These are phyloP conservation scores for Yarrowia porcina DNA, from an alignment of 805 yeast species.

Conservation along the genomic window DNA sequence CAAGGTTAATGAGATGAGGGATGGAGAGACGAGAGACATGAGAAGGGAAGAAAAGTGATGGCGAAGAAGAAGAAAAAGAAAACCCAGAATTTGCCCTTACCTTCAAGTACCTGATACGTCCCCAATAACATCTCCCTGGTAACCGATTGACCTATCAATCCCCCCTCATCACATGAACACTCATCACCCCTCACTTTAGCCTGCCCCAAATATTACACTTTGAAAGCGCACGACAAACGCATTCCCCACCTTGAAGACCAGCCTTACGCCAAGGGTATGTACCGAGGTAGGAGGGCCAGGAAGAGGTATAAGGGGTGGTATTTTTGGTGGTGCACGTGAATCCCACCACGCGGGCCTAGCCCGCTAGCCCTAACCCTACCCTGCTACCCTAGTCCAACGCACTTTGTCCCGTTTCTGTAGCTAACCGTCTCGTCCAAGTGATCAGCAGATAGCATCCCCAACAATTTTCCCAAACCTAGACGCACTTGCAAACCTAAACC, in stretches of 20 bases:
- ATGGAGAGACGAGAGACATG: no score
- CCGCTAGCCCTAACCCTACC: background rate
- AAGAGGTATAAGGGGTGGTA: no score
- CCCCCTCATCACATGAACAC: background rate
- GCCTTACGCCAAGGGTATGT: conserved; percentile 11
- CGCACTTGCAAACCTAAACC: background rate
- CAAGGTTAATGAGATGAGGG: no score
- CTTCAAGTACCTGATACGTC: no score
- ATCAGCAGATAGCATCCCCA: conserved; percentile 24
- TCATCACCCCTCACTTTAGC: conserved; percentile 18
- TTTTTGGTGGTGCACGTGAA: no score
- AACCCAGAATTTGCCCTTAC: no score
- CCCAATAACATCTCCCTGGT: background rate
- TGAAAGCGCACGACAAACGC: background rate
- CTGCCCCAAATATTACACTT: conserved; percentile 14
- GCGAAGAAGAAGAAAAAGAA: no score
- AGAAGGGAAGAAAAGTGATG: no score
- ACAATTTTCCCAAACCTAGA: conserved; percentile 22
- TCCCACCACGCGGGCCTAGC: no score
- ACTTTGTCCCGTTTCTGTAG: no score
- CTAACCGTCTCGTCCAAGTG: background rate
- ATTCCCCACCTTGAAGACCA: conserved; percentile 25
- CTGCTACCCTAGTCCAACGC: no score
- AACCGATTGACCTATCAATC: no score
- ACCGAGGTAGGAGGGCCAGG: background rate